Base-by-base conservation (phyloP, 2,329 filamentous ascomycete species). In the Helminthosporium solani region DNA sequence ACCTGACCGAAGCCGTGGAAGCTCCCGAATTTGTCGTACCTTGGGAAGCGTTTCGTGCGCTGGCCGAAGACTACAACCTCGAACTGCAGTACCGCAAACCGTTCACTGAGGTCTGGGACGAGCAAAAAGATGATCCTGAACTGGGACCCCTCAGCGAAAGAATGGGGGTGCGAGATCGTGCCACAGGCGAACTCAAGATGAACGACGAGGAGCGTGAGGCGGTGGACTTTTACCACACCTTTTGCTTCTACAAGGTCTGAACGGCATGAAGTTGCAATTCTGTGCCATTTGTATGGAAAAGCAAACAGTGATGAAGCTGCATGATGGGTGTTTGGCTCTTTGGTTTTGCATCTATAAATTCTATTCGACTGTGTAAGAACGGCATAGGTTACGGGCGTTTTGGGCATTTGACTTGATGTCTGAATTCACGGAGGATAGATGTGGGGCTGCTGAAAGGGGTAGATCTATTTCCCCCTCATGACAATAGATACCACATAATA, bases 1-100 rank as follows among this genome's bases (percentile, higher is more conserved):
- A 90, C 70, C 83, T 99, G 46, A 86, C 94, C 61, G 94, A 99
- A 73, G 94, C 94, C 0, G 94, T 99, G 16, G 88, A 91, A 65
- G 89, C 96, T 7, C 92, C 94, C 2, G 94, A 99, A 74, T 99
- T 96, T 67, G 92, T 99, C 1, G 94, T 99, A 1, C 94, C 94
- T 0, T 99, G 94, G 92, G 91, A 96, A 68, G 91, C 90, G 1
- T 97, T 99, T 75, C 88, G 94, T 73, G 91, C 90, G 7, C 76
- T 97, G 60, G 94, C 94, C 15, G 91, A 96, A 67, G 91, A 97
- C 66, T 99, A 92, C 77, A 96, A 96, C 60, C 82, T 99, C 6
- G 94, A 99, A 70, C 74, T 97, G 60, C 87, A 96, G 71, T 99
- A 96, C 65, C 88, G 95, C 63, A 92, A 92, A 70, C 82, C 86